phyloP scores from a whole-genome alignment of 169 alveolate species.

The Babesia bigemina region DNA sequence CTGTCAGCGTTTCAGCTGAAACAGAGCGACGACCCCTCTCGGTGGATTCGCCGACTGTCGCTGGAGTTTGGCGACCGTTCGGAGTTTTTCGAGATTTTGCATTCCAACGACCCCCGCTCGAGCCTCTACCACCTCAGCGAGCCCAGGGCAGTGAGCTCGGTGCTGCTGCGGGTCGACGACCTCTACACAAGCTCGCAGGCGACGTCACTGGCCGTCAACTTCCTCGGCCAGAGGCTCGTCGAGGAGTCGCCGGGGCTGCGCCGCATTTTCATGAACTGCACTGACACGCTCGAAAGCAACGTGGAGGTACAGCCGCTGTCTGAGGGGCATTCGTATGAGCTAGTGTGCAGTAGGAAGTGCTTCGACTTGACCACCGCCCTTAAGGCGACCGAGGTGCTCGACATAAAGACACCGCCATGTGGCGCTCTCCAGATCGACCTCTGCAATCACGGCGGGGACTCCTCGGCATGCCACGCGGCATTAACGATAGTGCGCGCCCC shows the following conservation, averaged over 20 bases:
- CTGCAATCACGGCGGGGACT: conserved; percentile 20
- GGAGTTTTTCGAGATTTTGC: conserved; percentile 64
- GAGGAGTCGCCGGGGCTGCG: conserved; percentile 29
- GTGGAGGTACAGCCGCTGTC: conserved; percentile 28
- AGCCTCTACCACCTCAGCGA: conserved; percentile 61
- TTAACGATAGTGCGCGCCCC: conserved; percentile 5
- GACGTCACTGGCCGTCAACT: conserved; percentile 28
- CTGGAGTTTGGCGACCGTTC: conserved; percentile 68
- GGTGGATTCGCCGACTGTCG: conserved; percentile 74
- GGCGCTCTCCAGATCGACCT: conserved; percentile 32
- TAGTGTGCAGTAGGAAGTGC: conserved; percentile 20
- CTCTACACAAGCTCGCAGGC: conserved; percentile 25
- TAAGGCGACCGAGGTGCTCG: not conserved
- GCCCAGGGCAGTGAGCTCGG: conserved; percentile 64
- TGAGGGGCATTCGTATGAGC: conserved; percentile 32
- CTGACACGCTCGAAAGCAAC: conserved; percentile 24
- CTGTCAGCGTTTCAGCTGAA: conserved; percentile 66
- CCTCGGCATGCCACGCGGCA: conserved; percentile 21
- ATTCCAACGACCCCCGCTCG: conserved; percentile 66
- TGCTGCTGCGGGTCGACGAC: conserved; percentile 23
- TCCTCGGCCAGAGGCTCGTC: conserved; percentile 16
- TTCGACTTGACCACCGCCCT: not conserved
- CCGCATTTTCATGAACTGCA: conserved; percentile 23
- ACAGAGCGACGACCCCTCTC: conserved; percentile 69
- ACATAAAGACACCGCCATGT: conserved; percentile 22